Evolutionary conservation across 2,329 filamentous ascomycete species (phyloP), one percentile per base, ranked within the genome.

Genomic region (Alternaria postmessia): DNA sequence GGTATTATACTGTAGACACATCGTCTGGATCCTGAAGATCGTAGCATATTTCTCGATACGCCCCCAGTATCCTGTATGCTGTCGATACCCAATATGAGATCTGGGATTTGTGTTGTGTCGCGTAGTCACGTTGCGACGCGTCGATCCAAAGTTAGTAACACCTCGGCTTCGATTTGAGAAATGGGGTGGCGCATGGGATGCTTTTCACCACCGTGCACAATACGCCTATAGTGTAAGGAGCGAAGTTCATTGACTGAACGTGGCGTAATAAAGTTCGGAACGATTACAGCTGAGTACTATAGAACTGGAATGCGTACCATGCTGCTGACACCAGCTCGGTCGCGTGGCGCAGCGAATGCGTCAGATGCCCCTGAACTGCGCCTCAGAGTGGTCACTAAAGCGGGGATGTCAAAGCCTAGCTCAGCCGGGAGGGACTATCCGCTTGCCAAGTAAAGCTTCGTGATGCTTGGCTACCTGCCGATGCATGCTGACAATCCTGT

Each of bases 401-500:
- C 42, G 55, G 55, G 46, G 41, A 39, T n/a, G 22, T 22, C 18
- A 42, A 22, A 42, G 30, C 28, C 32, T 36, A 51, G 20, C 41
- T 32, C 54, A 30, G 12, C 34, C 36, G 44, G 48, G n/a, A 46
- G 49, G 49, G 36, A 44, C 4, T 14, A 43, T 38, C 52, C 52
- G 52, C 38, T n/a, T 34, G 58, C 64, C 59, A 66, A 66, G 49
- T 30, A 58, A 57, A 47, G 53, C 64, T 66, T 66, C 51, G 34
- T 34, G 26, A 11, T 47, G 44, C 54, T 22, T 54, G 22, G 14
- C 11, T 24, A 20, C 16, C 24, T 38, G 20, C 6, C 5, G 14
- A 48, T 14, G 44, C 5, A 8, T 16, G 28, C 28, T 8, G 7
- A 11, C n/a, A 22, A 6, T 28, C 18, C 43, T 5, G 18, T 44